Evolutionary conservation across 441 rosid species (phyloP).

Genomic region (Adansonia gregorii): DNA sequence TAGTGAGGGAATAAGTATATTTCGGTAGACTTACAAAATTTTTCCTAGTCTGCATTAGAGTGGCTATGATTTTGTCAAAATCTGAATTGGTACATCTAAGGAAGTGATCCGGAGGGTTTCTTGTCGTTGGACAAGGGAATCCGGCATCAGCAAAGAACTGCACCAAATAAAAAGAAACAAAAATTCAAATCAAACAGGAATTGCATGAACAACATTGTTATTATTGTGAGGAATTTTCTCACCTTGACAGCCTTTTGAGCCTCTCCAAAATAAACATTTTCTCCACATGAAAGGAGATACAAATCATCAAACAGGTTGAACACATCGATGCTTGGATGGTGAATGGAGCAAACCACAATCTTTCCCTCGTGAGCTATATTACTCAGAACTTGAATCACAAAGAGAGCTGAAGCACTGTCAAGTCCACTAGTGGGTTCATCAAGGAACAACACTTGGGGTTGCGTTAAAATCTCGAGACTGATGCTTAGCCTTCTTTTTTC

Average conservation of each 20-base stretch:
- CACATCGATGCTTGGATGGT: conserved; percentile 44
- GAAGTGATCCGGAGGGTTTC: conserved; percentile 73
- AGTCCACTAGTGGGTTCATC: conserved; percentile 54
- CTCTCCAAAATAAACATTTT: conserved; percentile 87
- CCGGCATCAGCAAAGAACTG: conserved; percentile 97
- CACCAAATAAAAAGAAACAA: not conserved
- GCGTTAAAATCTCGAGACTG: conserved; percentile 36
- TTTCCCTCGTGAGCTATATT: conserved; percentile 49
- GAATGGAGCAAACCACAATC: conserved; percentile 41
- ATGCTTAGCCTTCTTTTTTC: conserved; percentile 46
- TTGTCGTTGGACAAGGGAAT: conserved; percentile 64
- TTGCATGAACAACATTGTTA: too few relatives aligned
- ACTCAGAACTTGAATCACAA: conserved; percentile 45
- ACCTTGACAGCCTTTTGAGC: conserved; percentile 91
- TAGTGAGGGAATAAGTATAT: not conserved
- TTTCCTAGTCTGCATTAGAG: conserved; percentile 37
- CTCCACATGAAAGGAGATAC: conserved; percentile 91
- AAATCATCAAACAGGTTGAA: conserved; percentile 85
- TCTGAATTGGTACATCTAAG: conserved; percentile 78
- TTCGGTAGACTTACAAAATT: not conserved
- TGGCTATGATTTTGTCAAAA: conserved; percentile 91
- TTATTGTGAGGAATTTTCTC: conserved; percentile 22
- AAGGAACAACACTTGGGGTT: conserved; percentile 37
- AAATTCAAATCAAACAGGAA: too few relatives aligned
- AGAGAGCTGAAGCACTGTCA: conserved; percentile 59